Conservation (phyloP, 164 flowering plant genomes). For the Sextonia rubra region DNA sequence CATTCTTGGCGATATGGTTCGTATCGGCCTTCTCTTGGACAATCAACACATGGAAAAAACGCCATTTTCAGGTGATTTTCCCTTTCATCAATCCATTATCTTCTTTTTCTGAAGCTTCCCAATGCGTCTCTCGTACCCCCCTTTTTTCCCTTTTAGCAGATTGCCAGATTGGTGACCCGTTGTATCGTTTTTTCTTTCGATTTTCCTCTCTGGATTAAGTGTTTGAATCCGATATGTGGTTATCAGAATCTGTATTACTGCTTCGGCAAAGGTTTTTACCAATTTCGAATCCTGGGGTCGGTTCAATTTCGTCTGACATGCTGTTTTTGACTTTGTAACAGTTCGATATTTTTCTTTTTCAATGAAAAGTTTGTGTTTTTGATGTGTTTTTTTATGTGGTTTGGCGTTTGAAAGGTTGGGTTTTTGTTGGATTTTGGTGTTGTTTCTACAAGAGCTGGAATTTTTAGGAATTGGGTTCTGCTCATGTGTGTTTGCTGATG, state of each 20-base stretch:
- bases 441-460: neutral
- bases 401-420: neutral
- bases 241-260: neutral
- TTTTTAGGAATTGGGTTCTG: neutral
- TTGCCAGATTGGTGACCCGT: neutral
- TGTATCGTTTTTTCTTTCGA: neutral
- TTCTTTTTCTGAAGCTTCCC: neutral
- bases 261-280: neutral
- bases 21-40: constrained; percentile 69
- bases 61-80: constrained; percentile 64
- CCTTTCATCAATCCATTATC: neutral
- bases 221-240: neutral
- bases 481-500: neutral
- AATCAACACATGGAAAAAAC: constrained; percentile 59
- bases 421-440: neutral
- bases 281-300: neutral
- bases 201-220: neutral
- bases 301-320: neutral
- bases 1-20: constrained; percentile 58
- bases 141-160: neutral
- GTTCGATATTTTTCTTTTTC: neutral
- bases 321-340: neutral
- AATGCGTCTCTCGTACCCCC: neutral
- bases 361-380: too few species aligned
- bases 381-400: neutral